Evolutionary conservation across 805 yeast genomes (phyloP).

Genomic region (Metschnikowia lunata): DNA sequence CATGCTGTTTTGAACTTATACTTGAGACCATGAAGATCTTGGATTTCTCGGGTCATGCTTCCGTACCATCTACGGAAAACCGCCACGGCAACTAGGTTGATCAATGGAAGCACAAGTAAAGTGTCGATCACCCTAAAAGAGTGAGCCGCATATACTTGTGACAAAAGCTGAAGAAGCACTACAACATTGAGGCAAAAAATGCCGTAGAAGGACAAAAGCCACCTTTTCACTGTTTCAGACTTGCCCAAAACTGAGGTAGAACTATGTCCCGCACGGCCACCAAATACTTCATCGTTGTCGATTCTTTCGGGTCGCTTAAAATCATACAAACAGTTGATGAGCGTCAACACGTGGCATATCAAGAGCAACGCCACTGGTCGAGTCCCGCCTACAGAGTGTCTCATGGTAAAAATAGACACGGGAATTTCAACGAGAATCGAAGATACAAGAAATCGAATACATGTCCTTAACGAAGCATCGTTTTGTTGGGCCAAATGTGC

Average conservation of each 20-base stretch:
- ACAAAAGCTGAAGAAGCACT: constrained; percentile 15
- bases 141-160: constrained; percentile 1
- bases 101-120: constrained; percentile 17
- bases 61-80: constrained; percentile 16
- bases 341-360: constrained; percentile 9
- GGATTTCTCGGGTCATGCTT: constrained; percentile 11
- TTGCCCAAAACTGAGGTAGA: neutral
- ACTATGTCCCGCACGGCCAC: neutral
- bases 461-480: constrained; percentile 7
- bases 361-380: constrained; percentile 6
- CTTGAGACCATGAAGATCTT: constrained; percentile 13
- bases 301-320: constrained; percentile 4
- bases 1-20: constrained; percentile 23
- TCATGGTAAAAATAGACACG: constrained; percentile 11
- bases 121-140: neutral
- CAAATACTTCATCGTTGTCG: neutral
- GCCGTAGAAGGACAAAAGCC: constrained; percentile 4
- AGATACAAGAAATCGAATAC: constrained; percentile 9
- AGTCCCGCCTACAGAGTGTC: neutral
- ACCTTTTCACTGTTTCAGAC: neutral
- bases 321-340: constrained; percentile 13
- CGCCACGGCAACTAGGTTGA: constrained; percentile 15
- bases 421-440: constrained; percentile 17
- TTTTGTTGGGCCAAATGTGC: constrained; percentile 15
- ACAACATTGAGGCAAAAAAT: constrained; percentile 10